Evolutionary conservation across 2,329 filamentous ascomycete genomes (phyloP).

Genomic region (Thyridium curvatum): DNA sequence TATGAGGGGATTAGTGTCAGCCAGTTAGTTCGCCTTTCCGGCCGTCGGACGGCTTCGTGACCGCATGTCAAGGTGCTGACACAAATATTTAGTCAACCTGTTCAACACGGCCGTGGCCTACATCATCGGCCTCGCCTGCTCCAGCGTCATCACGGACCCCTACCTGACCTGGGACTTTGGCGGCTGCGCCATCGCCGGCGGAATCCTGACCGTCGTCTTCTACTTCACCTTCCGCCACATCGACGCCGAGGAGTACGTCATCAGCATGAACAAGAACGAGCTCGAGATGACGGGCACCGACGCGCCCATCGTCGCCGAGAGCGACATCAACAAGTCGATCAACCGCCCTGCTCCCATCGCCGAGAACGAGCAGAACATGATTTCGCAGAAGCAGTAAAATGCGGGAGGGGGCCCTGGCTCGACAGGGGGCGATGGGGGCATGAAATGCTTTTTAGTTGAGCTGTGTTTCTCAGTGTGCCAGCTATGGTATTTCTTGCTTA

Average conservation of each 20-base stretch:
- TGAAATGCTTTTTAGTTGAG: too few species aligned
- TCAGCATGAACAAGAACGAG: slow-evolving; percentile 28
- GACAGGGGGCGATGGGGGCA: too few species aligned
- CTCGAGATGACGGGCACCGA: slow-evolving; percentile 9
- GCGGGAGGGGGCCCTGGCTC: too few species aligned
- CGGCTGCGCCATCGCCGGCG: slow-evolving; percentile 38
- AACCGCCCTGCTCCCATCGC: slow-evolving; percentile 17
- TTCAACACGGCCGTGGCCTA: slow-evolving; percentile 40
- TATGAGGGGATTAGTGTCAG: slow-evolving; percentile 39
- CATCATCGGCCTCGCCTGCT: slow-evolving; percentile 35
- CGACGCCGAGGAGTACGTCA: slow-evolving; percentile 36
- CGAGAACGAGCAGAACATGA: slow-evolving; percentile 18
- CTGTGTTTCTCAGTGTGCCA: too few species aligned
- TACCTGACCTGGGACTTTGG: slow-evolving; percentile 44
- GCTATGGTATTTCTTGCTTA: too few species aligned
- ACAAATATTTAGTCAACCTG: too few species aligned
- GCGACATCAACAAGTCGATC: slow-evolving; percentile 14
- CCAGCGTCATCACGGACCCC: slow-evolving; percentile 40
- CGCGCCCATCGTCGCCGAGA: slow-evolving; percentile 10
- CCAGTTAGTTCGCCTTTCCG: too few species aligned
- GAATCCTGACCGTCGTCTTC: slow-evolving; percentile 33
- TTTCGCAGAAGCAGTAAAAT: slow-evolving; percentile 21
- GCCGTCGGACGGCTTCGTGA: too few species aligned
- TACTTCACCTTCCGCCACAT: slow-evolving; percentile 40
- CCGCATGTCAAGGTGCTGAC: too few species aligned